phyloP scores from a whole-genome alignment of 2,329 filamentous ascomycete species.

The Penicillium frequentans region DNA sequence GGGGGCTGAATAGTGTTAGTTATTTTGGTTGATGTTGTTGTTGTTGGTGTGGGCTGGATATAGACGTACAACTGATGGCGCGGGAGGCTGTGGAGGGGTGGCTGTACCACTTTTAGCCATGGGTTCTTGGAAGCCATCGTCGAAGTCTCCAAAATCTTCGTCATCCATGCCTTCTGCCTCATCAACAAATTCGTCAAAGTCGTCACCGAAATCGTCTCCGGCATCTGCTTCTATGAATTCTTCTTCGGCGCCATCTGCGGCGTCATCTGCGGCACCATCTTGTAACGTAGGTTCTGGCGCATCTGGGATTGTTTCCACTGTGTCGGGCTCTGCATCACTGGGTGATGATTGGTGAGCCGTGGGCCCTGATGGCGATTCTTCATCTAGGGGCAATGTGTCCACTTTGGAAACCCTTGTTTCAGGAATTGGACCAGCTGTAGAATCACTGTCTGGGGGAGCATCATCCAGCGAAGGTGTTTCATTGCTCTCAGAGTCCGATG shows the following conservation, averaged over 20 bases:
- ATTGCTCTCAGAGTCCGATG: constrained; percentile 40
- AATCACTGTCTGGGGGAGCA: constrained; percentile 19
- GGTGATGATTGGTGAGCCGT: constrained; percentile 41
- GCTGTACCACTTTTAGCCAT: constrained; percentile 21
- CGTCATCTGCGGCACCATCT: constrained; percentile 39
- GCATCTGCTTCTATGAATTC: constrained; percentile 64
- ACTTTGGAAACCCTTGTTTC: constrained; percentile 48
- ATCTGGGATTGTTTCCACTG: constrained; percentile 45
- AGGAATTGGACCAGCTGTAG: constrained; percentile 32
- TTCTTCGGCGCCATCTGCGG: constrained; percentile 64
- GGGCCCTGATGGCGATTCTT: constrained; percentile 29
- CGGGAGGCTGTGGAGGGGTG: constrained; percentile 27
- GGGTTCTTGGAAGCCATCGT: constrained; percentile 62
- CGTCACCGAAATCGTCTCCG: constrained; percentile 55
- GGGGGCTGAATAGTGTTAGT: constrained; percentile 27
- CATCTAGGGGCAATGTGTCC: constrained; percentile 39
- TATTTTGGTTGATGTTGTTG: not conserved
- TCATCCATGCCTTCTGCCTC: constrained; percentile 52
- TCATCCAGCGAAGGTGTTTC: constrained; percentile 15
- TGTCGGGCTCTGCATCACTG: constrained; percentile 46
- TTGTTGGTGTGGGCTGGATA: not conserved
- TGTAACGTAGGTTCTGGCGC: constrained; percentile 56
- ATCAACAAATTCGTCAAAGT: constrained; percentile 56
- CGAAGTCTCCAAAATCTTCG: constrained; percentile 66
- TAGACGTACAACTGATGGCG: constrained; percentile 47